These are phyloP conservation scores for Heterobasidion occidentale DNA, from an alignment of 1,284 basidiomycete genomes.

Conservation along the genomic window DNA sequence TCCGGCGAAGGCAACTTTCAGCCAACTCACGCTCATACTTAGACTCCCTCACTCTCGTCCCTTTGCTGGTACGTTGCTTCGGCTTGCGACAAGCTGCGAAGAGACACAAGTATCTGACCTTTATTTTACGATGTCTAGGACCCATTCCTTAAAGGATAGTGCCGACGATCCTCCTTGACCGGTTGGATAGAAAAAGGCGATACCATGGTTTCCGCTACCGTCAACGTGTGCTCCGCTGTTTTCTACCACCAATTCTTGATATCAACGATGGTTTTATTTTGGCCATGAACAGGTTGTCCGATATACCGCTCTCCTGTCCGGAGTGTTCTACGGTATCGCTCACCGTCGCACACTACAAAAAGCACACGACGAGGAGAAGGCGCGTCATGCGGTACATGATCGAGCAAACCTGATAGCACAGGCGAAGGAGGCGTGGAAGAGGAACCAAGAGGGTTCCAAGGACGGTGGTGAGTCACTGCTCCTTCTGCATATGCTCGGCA, in stretches of 20 bases:
- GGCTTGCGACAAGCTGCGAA: not conserved
- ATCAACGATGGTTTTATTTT: not conserved
- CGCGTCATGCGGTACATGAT: conserved; percentile 61
- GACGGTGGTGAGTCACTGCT: conserved; percentile 38
- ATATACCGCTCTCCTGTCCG: conserved; percentile 86
- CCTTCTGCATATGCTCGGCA: not conserved
- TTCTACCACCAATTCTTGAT: not conserved
- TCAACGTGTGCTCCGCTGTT: conserved; percentile 40
- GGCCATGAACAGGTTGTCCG: conserved; percentile 72
- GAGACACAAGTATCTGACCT: not conserved
- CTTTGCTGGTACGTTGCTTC: conserved; percentile 1
- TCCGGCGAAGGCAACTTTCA: conserved; percentile 2
- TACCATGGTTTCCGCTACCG: conserved; percentile 53
- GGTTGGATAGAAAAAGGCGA: conserved; percentile 12
- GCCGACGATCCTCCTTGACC: conserved; percentile 3
- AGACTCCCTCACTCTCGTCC: not conserved
- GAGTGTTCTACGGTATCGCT: conserved; percentile 88
- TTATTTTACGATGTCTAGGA: not conserved
- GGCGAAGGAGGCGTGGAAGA: conserved; percentile 88
- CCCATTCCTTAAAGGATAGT: conserved; percentile 1
- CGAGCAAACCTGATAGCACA: conserved; percentile 76
- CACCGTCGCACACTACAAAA: conserved; percentile 90
- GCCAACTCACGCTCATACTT: conserved; percentile 4
- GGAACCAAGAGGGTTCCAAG: conserved; percentile 53
- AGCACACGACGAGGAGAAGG: conserved; percentile 66